Base-by-base conservation (phyloP, 2,329 filamentous ascomycete genomes). In the Sodiomyces alkalinus region DNA sequence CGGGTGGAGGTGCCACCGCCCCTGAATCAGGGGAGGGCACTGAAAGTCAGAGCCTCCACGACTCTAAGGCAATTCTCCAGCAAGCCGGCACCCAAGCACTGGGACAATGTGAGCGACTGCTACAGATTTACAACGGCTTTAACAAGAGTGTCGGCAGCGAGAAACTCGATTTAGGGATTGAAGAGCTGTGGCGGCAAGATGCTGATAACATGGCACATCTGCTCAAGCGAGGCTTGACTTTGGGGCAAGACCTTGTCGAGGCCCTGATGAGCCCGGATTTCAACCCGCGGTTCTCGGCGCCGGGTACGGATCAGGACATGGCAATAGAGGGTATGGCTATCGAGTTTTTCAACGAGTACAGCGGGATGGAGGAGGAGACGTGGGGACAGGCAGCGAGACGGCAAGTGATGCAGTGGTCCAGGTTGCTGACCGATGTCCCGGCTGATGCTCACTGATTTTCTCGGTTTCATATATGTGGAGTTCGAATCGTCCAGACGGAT, bases 301-400 rank as follows among this genome's bases (percentile, higher is more conserved):
- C 26, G 5, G 28, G 26, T 26, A 9, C 19, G 28, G 7, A 19
- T 9, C 17, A 30, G 5, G 33, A 35, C 2, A 37, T 40, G 7
- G 50, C 50, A 16, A 34, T 51, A 13, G 41, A 52, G 16, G 43
- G 39, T 17, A 37, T 55, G 27, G 52, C 51, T 5, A 43, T 41
- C 40, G 49, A 53, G 18, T 31, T 53, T 20, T 34, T 55, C 17
- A 41, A 44, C 3, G 41, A 42, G 13, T 40, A 37, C 4, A 31
- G 40, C 7, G 33, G 32, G 12, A 31, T 13, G 12, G 29, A 19
- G 4, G 38, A 44, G 7, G 38, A 43, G 11, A 49, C 43, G 2
- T 56, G 51, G 52, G 53, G 52, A 3, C 17, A 21, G 10, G 12
- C 12, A 7, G 16, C 12, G 7, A 15, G 10, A 16, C 15, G 13